Conservation (phyloP, 441 rosid species). For the Gossypium gossypioides region DNA sequence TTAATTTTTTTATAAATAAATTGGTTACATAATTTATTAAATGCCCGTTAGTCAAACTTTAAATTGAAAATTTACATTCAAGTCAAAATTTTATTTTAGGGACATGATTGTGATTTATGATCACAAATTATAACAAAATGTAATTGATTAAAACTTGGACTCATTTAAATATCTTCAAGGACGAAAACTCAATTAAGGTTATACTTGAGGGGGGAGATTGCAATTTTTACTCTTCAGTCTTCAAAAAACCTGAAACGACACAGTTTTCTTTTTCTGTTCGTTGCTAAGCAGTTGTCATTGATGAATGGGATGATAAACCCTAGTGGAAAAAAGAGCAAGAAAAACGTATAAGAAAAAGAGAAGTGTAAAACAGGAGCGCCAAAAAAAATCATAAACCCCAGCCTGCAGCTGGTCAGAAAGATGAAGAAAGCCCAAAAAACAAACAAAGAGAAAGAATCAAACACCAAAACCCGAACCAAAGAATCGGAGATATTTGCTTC, state of each 20-base stretch:
- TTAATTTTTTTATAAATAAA: no score
- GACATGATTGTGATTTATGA: no score
- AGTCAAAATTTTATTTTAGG: no score
- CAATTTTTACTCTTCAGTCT: neutral
- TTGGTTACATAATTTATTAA: no score
- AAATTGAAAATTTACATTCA: no score
- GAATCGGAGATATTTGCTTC: slow-evolving; percentile 47
- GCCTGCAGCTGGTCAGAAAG: neutral
- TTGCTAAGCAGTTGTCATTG: neutral
- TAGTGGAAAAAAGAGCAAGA: neutral
- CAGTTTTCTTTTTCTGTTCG: no score
- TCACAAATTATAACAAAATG: neutral
- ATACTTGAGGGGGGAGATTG: neutral
- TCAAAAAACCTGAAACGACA: no score
- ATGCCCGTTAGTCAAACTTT: no score
- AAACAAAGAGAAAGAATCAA: neutral
- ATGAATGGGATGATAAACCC: neutral
- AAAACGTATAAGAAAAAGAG: neutral
- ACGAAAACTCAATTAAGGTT: neutral
- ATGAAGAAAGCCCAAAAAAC: slow-evolving; percentile 4
- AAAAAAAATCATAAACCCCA: neutral
- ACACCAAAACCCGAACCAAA: neutral
- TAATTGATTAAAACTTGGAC: neutral
- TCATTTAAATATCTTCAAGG: neutral
- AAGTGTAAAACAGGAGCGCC: neutral